These are phyloP conservation scores for Thraustochytrium striatum DNA, from an alignment of 352 stramenopile species.

Conservation along the genomic window DNA sequence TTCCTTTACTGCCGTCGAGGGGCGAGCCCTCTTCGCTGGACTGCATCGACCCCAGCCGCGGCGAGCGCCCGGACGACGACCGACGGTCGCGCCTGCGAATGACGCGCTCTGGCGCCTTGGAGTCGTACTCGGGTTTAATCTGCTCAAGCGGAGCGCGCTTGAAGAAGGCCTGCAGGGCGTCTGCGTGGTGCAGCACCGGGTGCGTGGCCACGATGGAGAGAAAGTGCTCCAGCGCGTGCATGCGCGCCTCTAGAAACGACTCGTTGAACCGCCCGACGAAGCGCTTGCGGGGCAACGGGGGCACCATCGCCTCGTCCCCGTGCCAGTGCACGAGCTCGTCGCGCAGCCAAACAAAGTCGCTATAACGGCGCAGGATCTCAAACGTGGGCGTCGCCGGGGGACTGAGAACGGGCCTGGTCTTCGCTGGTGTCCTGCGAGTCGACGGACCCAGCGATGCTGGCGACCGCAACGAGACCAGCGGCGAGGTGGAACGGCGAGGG, in stretches of 20 bases:
- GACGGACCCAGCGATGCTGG: too few species aligned
- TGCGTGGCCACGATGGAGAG: conserved; percentile 15
- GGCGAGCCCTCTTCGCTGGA: neutral
- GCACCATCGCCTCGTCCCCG: conserved; percentile 8
- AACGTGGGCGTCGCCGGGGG: neutral
- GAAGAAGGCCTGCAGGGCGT: conserved; percentile 27
- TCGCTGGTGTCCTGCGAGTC: too few species aligned
- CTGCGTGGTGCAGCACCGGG: conserved; percentile 20
- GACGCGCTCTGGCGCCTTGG: neutral
- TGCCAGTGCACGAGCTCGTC: conserved; percentile 36
- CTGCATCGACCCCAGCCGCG: neutral
- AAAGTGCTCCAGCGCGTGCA: conserved; percentile 38
- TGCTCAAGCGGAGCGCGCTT: conserved; percentile 1
- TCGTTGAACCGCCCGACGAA: conserved; percentile 35
- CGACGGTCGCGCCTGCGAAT: too few species aligned
- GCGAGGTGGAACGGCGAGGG: too few species aligned
- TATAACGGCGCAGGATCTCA: conserved; percentile 24
- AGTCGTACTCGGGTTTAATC: neutral
- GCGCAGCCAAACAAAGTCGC: conserved; percentile 32
- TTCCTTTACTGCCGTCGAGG: too few species aligned
- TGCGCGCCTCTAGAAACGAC: conserved; percentile 22
- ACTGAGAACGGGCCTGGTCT: too few species aligned
- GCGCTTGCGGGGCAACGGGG: neutral
- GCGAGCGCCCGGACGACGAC: neutral
- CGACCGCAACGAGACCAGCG: too few species aligned